phyloP scores from a whole-genome alignment of 163 green algal genomes.

The Chloromonas sp. region DNA sequence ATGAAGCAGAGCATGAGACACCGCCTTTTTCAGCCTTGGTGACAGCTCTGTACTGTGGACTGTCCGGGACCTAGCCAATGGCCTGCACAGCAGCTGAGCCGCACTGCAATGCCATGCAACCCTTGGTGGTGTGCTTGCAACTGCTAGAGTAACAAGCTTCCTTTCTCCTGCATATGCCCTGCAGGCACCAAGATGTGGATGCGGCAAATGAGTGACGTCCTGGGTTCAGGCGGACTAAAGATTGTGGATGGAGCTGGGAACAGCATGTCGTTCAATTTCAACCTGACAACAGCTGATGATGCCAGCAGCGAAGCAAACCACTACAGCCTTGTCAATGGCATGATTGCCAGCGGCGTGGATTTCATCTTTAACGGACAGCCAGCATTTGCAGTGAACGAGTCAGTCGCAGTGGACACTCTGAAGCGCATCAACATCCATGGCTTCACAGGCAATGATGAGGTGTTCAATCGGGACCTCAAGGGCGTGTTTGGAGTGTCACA shows the following conservation, averaged over 20 bases:
- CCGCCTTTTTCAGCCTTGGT: no score
- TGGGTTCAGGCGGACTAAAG: background rate
- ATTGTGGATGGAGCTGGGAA: background rate
- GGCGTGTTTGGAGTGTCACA: background rate
- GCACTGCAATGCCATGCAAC: no score
- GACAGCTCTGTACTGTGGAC: no score
- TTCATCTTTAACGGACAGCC: constrained; percentile 9
- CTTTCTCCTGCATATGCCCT: no score
- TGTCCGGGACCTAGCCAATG: no score
- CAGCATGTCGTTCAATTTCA: background rate
- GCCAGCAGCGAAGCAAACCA: background rate
- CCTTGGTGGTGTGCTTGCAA: no score
- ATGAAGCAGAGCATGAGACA: no score
- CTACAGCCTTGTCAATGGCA: background rate
- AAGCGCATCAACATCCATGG: constrained; percentile 5
- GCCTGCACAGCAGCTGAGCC: no score
- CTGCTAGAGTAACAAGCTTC: no score
- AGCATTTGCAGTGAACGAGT: constrained; percentile 2
- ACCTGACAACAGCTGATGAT: background rate
- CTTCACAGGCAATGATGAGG: constrained; percentile 2
- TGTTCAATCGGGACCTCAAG: background rate
- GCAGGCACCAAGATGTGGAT: background rate
- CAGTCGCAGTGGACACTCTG: background rate
- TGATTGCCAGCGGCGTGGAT: background rate
- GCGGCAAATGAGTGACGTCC: background rate